Percentiles rank a stretch among this genome's conserved stretches.
Evolutionary conservation across 139 green algal species (phyloP).

Genomic region (Chlamydomonas schloesseri): DNA sequence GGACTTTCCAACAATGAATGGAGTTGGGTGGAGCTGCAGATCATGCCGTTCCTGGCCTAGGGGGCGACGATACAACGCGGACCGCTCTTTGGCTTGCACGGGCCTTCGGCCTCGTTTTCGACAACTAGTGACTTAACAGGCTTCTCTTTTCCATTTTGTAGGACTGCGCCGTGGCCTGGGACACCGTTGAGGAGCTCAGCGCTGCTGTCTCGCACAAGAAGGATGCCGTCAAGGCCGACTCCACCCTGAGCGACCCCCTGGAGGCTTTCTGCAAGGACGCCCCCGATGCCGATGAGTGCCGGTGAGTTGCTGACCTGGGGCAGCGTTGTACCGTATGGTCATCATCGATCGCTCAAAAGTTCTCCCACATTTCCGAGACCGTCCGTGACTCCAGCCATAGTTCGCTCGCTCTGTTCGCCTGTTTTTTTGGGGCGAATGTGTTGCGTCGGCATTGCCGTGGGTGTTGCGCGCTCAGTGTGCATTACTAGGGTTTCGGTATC

Average conservation of each 20-base stretch:
- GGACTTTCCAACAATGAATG: too few relatives aligned
- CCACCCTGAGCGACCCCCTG: conserved; percentile 18
- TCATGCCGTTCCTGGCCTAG: too few relatives aligned
- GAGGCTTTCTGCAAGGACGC: conserved; percentile 55
- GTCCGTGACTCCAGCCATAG: too few relatives aligned
- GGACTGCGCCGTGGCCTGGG: conserved; percentile 55
- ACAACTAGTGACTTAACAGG: background rate
- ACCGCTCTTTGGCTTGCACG: too few relatives aligned
- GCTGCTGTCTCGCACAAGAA: conserved; percentile 52
- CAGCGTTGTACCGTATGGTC: background rate
- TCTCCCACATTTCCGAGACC: background rate
- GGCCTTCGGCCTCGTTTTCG: too few relatives aligned
- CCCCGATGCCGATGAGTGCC: conserved; percentile 57
- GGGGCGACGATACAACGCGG: too few relatives aligned
- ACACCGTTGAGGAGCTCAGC: conserved; percentile 54
- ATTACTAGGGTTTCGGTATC: too few relatives aligned
- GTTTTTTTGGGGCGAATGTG: too few relatives aligned
- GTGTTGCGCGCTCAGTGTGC: too few relatives aligned
- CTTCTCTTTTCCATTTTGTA: background rate
- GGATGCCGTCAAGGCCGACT: conserved; percentile 20
- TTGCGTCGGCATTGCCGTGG: too few relatives aligned
- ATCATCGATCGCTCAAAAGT: background rate
- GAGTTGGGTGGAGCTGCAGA: too few relatives aligned
- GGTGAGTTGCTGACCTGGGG: background rate
- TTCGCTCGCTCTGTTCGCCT: too few relatives aligned